These are phyloP conservation scores for Fonsecaea pedrosoi DNA, from an alignment of 2,329 filamentous ascomycete species.

Conservation along the genomic window DNA sequence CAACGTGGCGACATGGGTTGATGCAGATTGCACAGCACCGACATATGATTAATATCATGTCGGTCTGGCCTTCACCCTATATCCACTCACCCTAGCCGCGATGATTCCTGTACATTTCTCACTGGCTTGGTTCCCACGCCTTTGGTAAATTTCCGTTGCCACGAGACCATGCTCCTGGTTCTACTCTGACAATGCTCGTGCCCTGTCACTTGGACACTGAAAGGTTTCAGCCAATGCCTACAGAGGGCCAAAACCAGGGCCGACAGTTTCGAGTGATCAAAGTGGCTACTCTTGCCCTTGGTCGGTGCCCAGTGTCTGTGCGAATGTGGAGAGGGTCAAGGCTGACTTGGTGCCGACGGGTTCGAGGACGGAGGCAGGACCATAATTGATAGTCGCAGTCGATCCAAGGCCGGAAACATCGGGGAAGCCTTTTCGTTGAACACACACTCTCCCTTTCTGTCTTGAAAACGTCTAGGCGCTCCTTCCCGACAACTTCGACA, in stretches of 20 bases:
- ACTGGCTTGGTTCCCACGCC: conserved; percentile 10
- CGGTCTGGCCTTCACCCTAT: not conserved
- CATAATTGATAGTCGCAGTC: not conserved
- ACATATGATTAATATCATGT: not conserved
- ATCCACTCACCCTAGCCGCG: not conserved
- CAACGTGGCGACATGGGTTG: not conserved
- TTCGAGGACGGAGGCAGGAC: not conserved
- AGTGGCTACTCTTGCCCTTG: not conserved
- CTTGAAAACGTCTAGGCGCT: conserved; percentile 1
- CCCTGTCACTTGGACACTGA: not conserved
- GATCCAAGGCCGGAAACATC: conserved; percentile 2
- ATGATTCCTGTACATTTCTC: not conserved
- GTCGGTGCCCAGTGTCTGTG: not conserved
- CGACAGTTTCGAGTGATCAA: not conserved
- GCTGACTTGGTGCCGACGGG: not conserved
- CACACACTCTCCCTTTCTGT: not conserved
- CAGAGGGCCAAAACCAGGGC: not conserved
- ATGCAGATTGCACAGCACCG: not conserved
- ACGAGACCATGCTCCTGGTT: conserved; percentile 1
- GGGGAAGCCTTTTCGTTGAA: not conserved
- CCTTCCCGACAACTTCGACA: not conserved
- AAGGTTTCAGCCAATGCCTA: not conserved
- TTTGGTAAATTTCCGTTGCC: not conserved
- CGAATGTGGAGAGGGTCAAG: not conserved
- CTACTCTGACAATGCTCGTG: not conserved